These are phyloP conservation scores for Pseudophaeomoniella oleicola DNA, from an alignment of 2,329 filamentous ascomycete genomes.

Conservation along the genomic window DNA sequence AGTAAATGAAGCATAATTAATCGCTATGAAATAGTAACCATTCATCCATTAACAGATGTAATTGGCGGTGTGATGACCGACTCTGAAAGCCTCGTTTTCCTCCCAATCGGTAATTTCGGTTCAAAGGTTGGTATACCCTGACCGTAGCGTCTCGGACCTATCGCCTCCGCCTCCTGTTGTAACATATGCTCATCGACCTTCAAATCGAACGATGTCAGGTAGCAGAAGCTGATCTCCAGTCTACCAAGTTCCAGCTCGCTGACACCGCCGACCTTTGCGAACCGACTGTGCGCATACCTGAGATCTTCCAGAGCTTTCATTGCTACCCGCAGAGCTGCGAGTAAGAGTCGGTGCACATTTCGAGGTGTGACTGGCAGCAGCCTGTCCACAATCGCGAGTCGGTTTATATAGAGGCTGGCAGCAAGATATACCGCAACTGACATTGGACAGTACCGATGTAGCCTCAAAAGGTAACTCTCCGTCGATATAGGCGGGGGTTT, in stretches of 20 bases:
- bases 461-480: conserved; percentile 68
- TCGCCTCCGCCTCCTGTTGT: conserved; percentile 30
- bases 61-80: too few species aligned
- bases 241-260: conserved; percentile 66
- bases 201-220: conserved; percentile 71
- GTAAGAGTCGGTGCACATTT: conserved; percentile 73
- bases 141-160: conserved; percentile 16
- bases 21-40: too few species aligned
- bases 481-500: conserved; percentile 69
- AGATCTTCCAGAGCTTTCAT: conserved; percentile 94
- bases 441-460: conserved; percentile 87
- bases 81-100: conserved; percentile 12
- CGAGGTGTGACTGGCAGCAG: conserved; percentile 67
- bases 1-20: too few species aligned
- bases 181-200: conserved; percentile 46
- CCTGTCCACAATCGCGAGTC: conserved; percentile 61
- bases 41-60: too few species aligned
- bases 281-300: conserved; percentile 68
- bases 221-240: conserved; percentile 81
- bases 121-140: conserved; percentile 4
- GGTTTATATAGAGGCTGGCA: conserved; percentile 73
- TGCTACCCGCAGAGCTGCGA: conserved; percentile 73
- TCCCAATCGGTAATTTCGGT: conserved; percentile 4
- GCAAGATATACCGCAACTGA: conserved; percentile 88
- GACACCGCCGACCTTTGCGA: conserved; percentile 80